phyloP scores from a whole-genome alignment of 1,284 basidiomycete species.

The Ustilago trichophora region DNA sequence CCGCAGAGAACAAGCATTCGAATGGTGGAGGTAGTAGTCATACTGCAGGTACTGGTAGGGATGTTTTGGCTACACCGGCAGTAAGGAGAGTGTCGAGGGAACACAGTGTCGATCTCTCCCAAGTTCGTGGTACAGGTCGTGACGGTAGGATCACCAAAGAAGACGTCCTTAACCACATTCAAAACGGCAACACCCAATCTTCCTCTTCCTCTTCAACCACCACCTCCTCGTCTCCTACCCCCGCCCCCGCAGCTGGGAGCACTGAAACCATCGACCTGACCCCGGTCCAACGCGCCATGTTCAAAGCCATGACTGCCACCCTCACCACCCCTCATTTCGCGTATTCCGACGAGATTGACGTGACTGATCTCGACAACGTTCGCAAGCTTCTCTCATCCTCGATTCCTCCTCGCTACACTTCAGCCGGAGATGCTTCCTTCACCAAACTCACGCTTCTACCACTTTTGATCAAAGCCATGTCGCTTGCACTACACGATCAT shows the following conservation, averaged over 20 bases:
- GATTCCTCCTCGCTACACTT: slow-evolving; percentile 71
- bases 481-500: slow-evolving; percentile 82
- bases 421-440: slow-evolving; percentile 21
- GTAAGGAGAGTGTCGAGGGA: slow-evolving; percentile 80
- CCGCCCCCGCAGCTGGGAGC: not conserved
- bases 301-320: slow-evolving; percentile 63
- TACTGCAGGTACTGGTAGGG: not conserved
- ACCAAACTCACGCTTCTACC: slow-evolving; percentile 81
- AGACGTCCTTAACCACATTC: slow-evolving; percentile 70
- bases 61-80: slow-evolving; percentile 75
- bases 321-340: slow-evolving; percentile 78
- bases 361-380: slow-evolving; percentile 78
- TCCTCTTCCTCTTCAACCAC: not conserved
- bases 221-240: not conserved
- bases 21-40: slow-evolving; percentile 9
- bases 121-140: slow-evolving; percentile 77
- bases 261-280: slow-evolving; percentile 48
- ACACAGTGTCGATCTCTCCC: slow-evolving; percentile 72
- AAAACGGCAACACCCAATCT: slow-evolving; percentile 5
- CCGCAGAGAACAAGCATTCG: slow-evolving; percentile 25
- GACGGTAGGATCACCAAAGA: slow-evolving; percentile 78
- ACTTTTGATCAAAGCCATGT: slow-evolving; percentile 84
- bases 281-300: slow-evolving; percentile 65
- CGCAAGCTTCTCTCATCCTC: slow-evolving; percentile 76
- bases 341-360: slow-evolving; percentile 76